Percentiles rank a stretch among this genome's conserved stretches.
phyloP scores from a whole-genome alignment of 2,329 filamentous ascomycete genomes.

The Knoxdaviesia proteae region DNA sequence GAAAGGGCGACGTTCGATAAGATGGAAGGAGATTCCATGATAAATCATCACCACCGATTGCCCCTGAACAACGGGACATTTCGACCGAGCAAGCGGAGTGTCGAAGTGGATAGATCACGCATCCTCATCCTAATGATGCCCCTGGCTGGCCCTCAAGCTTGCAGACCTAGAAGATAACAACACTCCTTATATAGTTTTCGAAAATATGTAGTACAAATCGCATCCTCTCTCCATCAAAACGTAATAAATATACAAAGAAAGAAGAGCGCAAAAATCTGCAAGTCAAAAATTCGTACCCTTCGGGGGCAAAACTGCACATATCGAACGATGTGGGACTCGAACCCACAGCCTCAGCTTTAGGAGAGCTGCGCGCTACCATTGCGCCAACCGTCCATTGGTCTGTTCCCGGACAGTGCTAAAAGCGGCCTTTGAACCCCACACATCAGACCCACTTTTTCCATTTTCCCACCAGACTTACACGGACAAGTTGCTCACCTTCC shows the following conservation, averaged over 20 bases:
- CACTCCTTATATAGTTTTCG: no score
- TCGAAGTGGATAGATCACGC: no score
- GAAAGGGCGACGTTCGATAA: no score
- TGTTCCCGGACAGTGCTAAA: not conserved
- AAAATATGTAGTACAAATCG: not conserved
- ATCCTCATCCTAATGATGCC: no score
- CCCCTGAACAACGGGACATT: no score
- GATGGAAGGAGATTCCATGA: no score
- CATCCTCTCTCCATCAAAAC: not conserved
- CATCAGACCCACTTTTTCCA: not conserved
- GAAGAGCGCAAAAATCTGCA: not conserved
- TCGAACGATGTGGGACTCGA: slow-evolving; percentile 5
- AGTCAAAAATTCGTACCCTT: not conserved
- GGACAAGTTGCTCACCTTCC: no score
- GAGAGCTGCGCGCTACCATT: slow-evolving; percentile 6
- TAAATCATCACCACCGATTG: no score
- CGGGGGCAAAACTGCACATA: not conserved
- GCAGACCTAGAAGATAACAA: not conserved
- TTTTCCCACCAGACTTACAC: no score
- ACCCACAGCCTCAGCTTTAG: slow-evolving; percentile 6
- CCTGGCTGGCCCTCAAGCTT: not conserved
- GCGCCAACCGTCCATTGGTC: slow-evolving; percentile 4
- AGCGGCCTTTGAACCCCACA: not conserved
- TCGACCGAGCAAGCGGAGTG: no score
- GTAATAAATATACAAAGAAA: not conserved